A percentile compares a stretch with the other conserved stretches of the same genome.
phyloP scores from a whole-genome alignment of 2,329 filamentous ascomycete genomes.

The Magnaporthiopsis incrustans region DNA sequence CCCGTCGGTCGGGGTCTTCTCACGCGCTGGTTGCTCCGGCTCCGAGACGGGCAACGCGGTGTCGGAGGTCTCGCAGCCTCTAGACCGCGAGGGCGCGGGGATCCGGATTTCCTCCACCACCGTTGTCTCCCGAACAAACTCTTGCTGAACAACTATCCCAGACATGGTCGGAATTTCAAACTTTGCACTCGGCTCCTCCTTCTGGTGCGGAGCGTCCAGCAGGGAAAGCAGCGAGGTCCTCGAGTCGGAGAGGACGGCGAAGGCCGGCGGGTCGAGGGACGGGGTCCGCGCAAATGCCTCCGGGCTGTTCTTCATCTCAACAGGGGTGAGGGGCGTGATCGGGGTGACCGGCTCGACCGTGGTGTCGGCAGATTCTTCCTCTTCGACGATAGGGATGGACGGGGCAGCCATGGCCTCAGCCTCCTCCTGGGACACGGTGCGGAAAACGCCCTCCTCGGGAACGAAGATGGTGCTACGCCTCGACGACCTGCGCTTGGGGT shows the following conservation, averaged over 20 bases:
- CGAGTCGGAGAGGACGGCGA: conserved; percentile 43
- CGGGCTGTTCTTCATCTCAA: conserved; percentile 19
- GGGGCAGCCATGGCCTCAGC: conserved; percentile 32
- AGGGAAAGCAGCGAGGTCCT: conserved; percentile 54
- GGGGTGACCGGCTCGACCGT: conserved; percentile 17
- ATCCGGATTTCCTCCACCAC: conserved; percentile 9
- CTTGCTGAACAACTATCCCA: conserved; percentile 14
- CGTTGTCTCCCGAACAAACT: conserved; percentile 8
- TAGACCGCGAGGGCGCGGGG: neutral
- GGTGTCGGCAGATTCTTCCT: conserved; percentile 14
- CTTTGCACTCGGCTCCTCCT: conserved; percentile 20
- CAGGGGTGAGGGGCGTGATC: conserved; percentile 24
- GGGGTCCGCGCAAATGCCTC: conserved; percentile 48
- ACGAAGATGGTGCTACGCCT: conserved; percentile 49
- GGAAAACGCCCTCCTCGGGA: conserved; percentile 55
- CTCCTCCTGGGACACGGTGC: conserved; percentile 48
- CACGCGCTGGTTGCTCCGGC: neutral
- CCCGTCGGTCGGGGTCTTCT: neutral
- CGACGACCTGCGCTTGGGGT: conserved; percentile 26
- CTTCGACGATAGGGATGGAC: conserved; percentile 16
- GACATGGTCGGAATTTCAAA: conserved; percentile 34
- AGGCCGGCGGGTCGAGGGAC: conserved; percentile 54
- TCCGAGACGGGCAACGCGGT: neutral
- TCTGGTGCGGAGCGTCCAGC: conserved; percentile 45
- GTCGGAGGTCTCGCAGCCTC: neutral